Conservation (phyloP, 192 early-diverging fungal genomes). For the Backusella morwellensis region DNA sequence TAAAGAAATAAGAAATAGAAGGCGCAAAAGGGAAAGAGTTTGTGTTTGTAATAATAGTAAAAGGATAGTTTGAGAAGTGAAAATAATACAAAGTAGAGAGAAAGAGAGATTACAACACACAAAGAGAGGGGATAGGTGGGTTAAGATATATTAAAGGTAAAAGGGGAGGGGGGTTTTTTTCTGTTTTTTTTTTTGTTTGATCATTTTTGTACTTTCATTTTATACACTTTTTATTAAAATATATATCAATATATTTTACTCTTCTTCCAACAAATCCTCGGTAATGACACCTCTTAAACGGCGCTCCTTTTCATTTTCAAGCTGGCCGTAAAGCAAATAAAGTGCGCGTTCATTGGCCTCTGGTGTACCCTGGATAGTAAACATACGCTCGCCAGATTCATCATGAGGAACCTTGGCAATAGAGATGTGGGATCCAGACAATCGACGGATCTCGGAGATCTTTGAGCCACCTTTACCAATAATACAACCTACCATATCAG, state of each 20-base stretch:
- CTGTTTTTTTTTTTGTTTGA: too few relatives aligned
- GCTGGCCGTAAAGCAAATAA: constrained; percentile 83
- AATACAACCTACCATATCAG: constrained; percentile 96
- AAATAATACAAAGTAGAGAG: too few relatives aligned
- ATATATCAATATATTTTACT: background rate
- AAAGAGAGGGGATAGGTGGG: too few relatives aligned
- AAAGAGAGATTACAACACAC: too few relatives aligned
- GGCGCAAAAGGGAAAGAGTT: too few relatives aligned
- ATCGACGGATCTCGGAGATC: constrained; percentile 77
- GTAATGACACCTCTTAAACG: constrained; percentile 51
- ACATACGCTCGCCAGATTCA: constrained; percentile 81
- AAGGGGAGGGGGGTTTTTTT: too few relatives aligned
- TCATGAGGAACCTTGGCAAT: constrained; percentile 83
- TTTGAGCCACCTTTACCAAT: constrained; percentile 91
- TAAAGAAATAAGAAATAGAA: too few relatives aligned
- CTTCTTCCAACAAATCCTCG: constrained; percentile 29
- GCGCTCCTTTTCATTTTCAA: constrained; percentile 87
- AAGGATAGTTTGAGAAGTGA: too few relatives aligned
- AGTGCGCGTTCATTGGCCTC: constrained; percentile 91
- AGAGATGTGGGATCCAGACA: constrained; percentile 83
- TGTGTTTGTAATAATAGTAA: too few relatives aligned
- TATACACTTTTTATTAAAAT: background rate
- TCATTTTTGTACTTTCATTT: too few relatives aligned
- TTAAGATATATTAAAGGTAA: too few relatives aligned
- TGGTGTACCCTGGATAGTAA: constrained; percentile 87